A percentile compares a stretch with the other conserved stretches of the same genome.
phyloP scores from a whole-genome alignment of 2,329 filamentous ascomycete species.

The Colletotrichum sp. region DNA sequence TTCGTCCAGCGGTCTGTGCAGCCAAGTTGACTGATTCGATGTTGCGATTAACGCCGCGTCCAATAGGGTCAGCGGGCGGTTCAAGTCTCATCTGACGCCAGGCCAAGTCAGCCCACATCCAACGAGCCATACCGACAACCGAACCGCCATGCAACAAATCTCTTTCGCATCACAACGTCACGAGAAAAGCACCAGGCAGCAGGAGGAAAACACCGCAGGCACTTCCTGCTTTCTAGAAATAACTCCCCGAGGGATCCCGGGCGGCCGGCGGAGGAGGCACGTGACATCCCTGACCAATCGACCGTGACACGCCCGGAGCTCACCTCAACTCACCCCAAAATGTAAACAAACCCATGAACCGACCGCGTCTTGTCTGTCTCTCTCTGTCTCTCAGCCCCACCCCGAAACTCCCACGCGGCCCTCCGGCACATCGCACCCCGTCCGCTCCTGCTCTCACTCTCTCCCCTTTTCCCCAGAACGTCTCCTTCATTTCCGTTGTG shows the following conservation, averaged over 20 bases:
- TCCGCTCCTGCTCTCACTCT: background rate
- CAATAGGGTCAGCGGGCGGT: background rate
- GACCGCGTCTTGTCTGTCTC: constrained; percentile 3
- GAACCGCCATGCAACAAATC: background rate
- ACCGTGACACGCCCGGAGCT: background rate
- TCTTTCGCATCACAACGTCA: background rate
- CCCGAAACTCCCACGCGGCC: background rate
- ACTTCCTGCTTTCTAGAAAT: background rate
- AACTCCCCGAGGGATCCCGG: background rate
- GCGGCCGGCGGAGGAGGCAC: background rate
- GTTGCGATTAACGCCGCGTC: background rate
- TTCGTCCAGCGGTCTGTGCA: background rate
- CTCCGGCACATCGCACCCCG: background rate
- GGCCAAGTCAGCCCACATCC: background rate
- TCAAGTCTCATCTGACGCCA: background rate
- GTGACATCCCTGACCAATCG: background rate
- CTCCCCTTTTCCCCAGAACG: too few relatives aligned
- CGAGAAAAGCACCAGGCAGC: background rate
- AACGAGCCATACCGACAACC: background rate
- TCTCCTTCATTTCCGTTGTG: background rate
- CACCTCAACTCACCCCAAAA: background rate
- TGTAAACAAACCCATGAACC: constrained; percentile 2
- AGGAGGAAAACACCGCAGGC: background rate
- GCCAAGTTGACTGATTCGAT: background rate
- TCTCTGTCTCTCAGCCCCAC: constrained; percentile 23